Base-by-base conservation (phyloP, 768 basidiomycete genomes). In the Kwoniella heveanensis region DNA sequence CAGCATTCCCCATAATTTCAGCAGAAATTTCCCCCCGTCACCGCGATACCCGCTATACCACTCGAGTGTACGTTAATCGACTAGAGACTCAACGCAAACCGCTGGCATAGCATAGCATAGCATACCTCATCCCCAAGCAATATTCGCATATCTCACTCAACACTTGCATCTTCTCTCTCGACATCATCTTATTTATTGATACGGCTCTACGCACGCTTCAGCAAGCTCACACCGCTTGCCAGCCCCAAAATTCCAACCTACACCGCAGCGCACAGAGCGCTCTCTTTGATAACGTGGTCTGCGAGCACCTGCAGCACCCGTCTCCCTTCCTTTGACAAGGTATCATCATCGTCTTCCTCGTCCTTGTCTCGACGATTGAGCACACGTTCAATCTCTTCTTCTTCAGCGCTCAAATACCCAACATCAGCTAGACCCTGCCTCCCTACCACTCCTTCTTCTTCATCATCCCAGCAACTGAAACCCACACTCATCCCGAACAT, bases 401-500 rank as follows among this genome's bases (percentile, higher is more conserved):
- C 39, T 3, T 44, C 39, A 10, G 3, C 17, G 4, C 15, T 9
- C 15, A 44, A n/a, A 25, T 53, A 53, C 60, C 36, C 60, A 24
- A 39, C 50, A 19, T 32, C 60, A 19, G 24, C 51, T 47, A 26
- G 25, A 46, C 26, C 37, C 22, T 47, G 17, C 1, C 21, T 32
- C 25, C 13, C 52, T 26, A 47, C 37, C 37, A 47, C 52, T 15
- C 46, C 37, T 6, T n/a, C 36, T 10, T 26, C 51, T 30, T 32
- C 47, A 36, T 47, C 57, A 30, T 21, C n/a, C n/a, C 15, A 32
- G 17, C 49, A 59, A 6, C 17, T 46, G 2, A 32, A 30, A 26
- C 48, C 30, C 26, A 46, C n/a, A 58, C 25, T 32, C 30, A n/a
- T 25, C 32, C 48, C 57, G 37, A 24, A 60, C 59, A 46, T 37